Percentiles rank a stretch among this genome's conserved stretches.
Conservation (phyloP, 768 basidiomycete species). For the Exsudoporus frostii region DNA sequence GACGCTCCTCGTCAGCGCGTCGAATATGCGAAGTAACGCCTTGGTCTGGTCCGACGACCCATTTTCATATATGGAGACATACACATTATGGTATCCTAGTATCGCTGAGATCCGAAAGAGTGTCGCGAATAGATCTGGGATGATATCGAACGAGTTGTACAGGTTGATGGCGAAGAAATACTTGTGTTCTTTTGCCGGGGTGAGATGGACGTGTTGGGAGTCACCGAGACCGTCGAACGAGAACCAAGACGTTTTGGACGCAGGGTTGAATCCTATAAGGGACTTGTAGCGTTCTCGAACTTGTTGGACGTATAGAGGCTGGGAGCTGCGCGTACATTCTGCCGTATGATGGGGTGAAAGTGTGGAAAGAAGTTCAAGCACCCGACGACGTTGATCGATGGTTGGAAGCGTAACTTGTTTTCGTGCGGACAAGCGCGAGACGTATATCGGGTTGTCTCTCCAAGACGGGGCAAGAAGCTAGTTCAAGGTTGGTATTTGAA, state of each 20-base stretch:
- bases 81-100: slow-evolving; percentile 96
- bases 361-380: slow-evolving; percentile 82
- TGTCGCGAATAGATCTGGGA: slow-evolving; percentile 95
- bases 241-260: slow-evolving; percentile 59
- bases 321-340: slow-evolving; percentile 83
- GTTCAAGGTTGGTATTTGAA: background rate
- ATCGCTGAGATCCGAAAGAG: slow-evolving; percentile 91
- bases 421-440: slow-evolving; percentile 49
- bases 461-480: slow-evolving; percentile 41
- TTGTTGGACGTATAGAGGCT: slow-evolving; percentile 83
- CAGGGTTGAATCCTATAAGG: slow-evolving; percentile 74
- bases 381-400: slow-evolving; percentile 76
- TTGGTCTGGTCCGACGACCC: slow-evolving; percentile 99
- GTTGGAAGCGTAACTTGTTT: slow-evolving; percentile 75
- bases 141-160: slow-evolving; percentile 98
- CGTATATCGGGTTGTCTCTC: slow-evolving; percentile 50
- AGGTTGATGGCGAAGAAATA: slow-evolving; percentile 99
- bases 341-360: slow-evolving; percentile 91
- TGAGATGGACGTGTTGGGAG: slow-evolving; percentile 35
- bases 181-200: slow-evolving; percentile 73
- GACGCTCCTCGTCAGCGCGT: slow-evolving; percentile 84
- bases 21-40: slow-evolving; percentile 91
- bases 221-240: slow-evolving; percentile 48
- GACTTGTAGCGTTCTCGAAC: slow-evolving; percentile 80
- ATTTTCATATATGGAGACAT: slow-evolving; percentile 98